Evolutionary conservation across 164 flowering plant genomes (phyloP).

Genomic region (Berberis vulgaris): DNA sequence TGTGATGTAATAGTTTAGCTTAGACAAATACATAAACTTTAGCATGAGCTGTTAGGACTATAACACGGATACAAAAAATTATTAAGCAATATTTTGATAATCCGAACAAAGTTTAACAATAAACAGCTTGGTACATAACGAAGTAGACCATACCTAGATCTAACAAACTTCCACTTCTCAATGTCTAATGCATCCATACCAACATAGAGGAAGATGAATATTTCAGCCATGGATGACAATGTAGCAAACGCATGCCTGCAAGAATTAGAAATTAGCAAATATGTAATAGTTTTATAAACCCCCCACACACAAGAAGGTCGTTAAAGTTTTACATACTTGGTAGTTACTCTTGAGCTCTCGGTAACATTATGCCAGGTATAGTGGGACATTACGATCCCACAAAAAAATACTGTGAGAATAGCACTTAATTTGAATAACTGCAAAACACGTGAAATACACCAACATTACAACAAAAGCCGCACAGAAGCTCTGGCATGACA

Average conservation of each 20-base stretch:
- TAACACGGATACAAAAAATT: too few relatives aligned
- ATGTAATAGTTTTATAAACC: background rate
- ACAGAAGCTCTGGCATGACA: background rate
- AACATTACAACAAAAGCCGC: background rate
- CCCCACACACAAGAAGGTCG: background rate
- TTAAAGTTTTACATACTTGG: constrained; percentile 18
- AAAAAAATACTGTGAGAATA: constrained; percentile 47
- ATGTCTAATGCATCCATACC: constrained; percentile 96
- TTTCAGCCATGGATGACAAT: constrained; percentile 75
- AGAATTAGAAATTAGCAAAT: background rate
- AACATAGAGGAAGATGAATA: constrained; percentile 75
- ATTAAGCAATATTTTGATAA: too few relatives aligned
- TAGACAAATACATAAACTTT: background rate
- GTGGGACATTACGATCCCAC: constrained; percentile 58
- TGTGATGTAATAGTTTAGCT: background rate
- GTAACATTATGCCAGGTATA: constrained; percentile 60
- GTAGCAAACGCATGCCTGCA: constrained; percentile 88
- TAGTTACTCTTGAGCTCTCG: constrained; percentile 42
- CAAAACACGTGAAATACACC: constrained; percentile 18
- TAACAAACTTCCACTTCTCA: constrained; percentile 55
- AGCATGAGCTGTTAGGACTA: too few relatives aligned
- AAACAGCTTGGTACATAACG: background rate
- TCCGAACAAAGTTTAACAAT: background rate
- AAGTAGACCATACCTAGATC: constrained; percentile 7
- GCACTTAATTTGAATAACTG: constrained; percentile 68